phyloP scores from a whole-genome alignment of 257 asterid genomes.

The Marsdenia floribunda region DNA sequence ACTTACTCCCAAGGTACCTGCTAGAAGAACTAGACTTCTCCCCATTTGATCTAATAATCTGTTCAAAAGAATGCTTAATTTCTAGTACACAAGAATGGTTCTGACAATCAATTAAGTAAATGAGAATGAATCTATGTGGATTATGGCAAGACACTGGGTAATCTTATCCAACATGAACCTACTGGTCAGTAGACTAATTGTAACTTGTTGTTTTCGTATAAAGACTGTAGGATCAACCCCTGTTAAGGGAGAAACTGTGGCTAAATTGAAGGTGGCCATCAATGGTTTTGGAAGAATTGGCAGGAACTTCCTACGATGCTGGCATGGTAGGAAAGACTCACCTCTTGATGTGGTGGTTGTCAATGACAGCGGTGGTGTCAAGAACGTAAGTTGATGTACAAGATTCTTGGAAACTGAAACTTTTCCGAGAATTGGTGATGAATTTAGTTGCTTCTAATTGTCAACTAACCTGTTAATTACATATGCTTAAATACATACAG shows the following conservation, averaged over 20 bases:
- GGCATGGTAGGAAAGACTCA: slow-evolving; percentile 91
- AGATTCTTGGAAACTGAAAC: not conserved
- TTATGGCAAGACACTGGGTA: too few relatives aligned
- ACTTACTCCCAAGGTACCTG: slow-evolving; percentile 54
- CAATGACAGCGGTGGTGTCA: slow-evolving; percentile 94
- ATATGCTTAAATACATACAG: slow-evolving; percentile 25
- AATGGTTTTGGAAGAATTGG: slow-evolving; percentile 94
- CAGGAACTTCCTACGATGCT: slow-evolving; percentile 91
- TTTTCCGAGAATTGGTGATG: not conserved
- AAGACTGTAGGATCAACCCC: slow-evolving; percentile 60
- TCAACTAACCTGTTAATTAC: not conserved
- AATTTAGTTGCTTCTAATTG: not conserved
- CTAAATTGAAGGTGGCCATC: slow-evolving; percentile 85
- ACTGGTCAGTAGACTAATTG: not conserved
- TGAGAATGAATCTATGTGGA: too few relatives aligned
- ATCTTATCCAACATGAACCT: not conserved
- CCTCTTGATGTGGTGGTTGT: slow-evolving; percentile 84
- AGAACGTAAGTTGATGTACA: slow-evolving; percentile 46
- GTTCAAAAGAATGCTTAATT: not conserved
- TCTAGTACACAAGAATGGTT: not conserved
- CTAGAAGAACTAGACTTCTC: not conserved
- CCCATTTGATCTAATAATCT: not conserved
- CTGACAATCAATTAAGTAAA: too few relatives aligned
- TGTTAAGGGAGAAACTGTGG: slow-evolving; percentile 65
- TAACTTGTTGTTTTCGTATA: slow-evolving; percentile 14